Evolutionary conservation across 441 rosid genomes (phyloP).

Genomic region (Daphne laureola): DNA sequence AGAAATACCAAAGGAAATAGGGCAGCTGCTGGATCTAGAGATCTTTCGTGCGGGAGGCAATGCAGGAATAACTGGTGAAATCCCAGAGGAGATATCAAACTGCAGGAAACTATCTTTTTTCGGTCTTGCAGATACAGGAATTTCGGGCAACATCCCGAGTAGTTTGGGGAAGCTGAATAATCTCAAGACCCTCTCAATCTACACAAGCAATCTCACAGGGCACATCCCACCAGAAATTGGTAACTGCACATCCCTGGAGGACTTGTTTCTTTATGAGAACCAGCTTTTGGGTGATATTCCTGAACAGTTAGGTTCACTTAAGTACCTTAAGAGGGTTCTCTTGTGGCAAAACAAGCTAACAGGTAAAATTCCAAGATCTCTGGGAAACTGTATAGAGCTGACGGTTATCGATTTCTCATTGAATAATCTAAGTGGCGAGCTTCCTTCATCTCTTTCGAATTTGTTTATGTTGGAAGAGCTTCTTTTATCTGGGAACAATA

Average conservation of each 20-base stretch:
- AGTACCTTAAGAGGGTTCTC: conserved; percentile 41
- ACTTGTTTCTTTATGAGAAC: conserved; percentile 55
- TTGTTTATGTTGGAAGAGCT: conserved; percentile 46
- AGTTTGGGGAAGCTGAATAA: conserved; percentile 49
- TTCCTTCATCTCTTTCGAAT: conserved; percentile 40
- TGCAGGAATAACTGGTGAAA: conserved; percentile 41
- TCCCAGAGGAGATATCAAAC: conserved; percentile 53
- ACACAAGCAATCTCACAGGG: conserved; percentile 58
- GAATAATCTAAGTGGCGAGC: conserved; percentile 37
- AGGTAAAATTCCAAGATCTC: conserved; percentile 40
- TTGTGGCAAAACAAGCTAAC: conserved; percentile 58
- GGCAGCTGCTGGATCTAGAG: conserved; percentile 32
- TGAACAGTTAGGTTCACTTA: conserved; percentile 37
- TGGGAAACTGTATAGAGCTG: conserved; percentile 43
- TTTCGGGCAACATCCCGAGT: conserved; percentile 49
- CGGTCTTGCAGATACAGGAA: conserved; percentile 70
- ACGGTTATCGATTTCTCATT: conserved; percentile 54
- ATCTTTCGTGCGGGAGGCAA: conserved; percentile 64
- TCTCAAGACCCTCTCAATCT: conserved; percentile 50
- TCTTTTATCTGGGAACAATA: conserved; percentile 44
- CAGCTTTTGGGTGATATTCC: conserved; percentile 50
- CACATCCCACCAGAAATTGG: conserved; percentile 47
- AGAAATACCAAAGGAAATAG: conserved; percentile 46
- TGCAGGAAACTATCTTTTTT: conserved; percentile 36
- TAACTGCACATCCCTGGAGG: conserved; percentile 47